phyloP scores from a whole-genome alignment of 768 basidiomycete species.

The Termitomyces sp. region DNA sequence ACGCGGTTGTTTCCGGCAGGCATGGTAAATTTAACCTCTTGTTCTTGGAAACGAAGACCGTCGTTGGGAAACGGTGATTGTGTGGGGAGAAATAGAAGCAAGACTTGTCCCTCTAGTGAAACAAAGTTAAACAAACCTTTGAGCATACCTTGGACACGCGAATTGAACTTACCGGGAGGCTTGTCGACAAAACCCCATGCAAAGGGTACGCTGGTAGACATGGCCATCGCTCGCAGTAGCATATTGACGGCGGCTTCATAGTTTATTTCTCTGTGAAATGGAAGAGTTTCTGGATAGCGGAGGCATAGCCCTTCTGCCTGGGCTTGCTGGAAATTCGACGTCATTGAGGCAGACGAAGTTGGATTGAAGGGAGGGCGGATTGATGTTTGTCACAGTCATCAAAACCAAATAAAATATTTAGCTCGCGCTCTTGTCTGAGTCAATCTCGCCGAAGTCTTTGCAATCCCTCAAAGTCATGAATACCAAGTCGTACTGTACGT shows the following conservation, averaged over 20 bases:
- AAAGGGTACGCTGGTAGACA: slow-evolving; percentile 59
- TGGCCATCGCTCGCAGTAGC: slow-evolving; percentile 51
- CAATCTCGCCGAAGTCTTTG: too few relatives aligned
- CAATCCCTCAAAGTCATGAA: too few relatives aligned
- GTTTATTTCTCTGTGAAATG: slow-evolving; percentile 46
- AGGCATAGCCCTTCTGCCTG: slow-evolving; percentile 62
- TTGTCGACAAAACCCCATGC: slow-evolving; percentile 75
- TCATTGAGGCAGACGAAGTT: slow-evolving; percentile 8
- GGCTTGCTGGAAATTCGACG: slow-evolving; percentile 32
- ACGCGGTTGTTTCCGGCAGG: slow-evolving; percentile 49
- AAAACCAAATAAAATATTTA: background rate
- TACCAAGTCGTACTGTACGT: too few relatives aligned
- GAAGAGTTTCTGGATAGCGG: slow-evolving; percentile 63
- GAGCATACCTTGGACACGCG: background rate
- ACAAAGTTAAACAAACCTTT: background rate
- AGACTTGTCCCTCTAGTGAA: slow-evolving; percentile 53
- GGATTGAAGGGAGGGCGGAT: background rate
- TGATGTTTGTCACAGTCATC: background rate
- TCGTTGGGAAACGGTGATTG: slow-evolving; percentile 64
- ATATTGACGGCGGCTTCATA: slow-evolving; percentile 55
- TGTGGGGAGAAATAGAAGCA: slow-evolving; percentile 59
- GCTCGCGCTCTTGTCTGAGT: too few relatives aligned
- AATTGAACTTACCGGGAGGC: slow-evolving; percentile 48
- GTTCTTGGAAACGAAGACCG: slow-evolving; percentile 72
- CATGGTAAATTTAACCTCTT: slow-evolving; percentile 56